Evolutionary conservation across 768 basidiomycete genomes (phyloP).

Genomic region (Asterophora lycoperdoides): DNA sequence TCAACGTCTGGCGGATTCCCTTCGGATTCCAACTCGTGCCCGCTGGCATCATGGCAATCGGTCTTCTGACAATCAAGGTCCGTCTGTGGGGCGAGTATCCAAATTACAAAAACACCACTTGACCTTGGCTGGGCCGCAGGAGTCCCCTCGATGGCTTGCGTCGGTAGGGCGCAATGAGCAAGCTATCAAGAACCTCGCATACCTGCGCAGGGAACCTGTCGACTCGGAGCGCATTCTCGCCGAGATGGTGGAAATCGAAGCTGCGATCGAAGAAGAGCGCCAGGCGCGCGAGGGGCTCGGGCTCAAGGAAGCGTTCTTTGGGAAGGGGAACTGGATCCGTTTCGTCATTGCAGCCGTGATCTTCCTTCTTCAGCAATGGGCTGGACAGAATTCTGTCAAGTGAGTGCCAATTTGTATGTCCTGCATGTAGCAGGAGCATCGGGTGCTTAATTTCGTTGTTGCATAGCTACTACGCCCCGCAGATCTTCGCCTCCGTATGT

Average conservation of each 20-base stretch:
- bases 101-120: too few species aligned
- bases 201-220: conserved; percentile 47
- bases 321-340: conserved; percentile 77
- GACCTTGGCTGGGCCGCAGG: conserved; percentile 29
- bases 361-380: conserved; percentile 81
- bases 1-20: conserved; percentile 63
- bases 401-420: conserved; percentile 21
- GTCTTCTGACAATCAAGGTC: conserved; percentile 63
- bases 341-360: conserved; percentile 81
- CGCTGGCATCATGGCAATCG: conserved; percentile 65
- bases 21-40: conserved; percentile 81
- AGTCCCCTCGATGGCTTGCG: conserved; percentile 77
- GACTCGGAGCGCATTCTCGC: conserved; percentile 44
- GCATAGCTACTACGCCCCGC: conserved; percentile 64
- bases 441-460: background rate
- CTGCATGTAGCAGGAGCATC: background rate
- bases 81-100: background rate
- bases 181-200: conserved; percentile 58
- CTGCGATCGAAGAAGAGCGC: conserved; percentile 71
- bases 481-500: conserved; percentile 55
- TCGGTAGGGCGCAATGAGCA: conserved; percentile 53
- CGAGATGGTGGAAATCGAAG: conserved; percentile 79
- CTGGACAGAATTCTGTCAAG: conserved; percentile 78
- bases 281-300: conserved; percentile 62
- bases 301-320: conserved; percentile 68